A percentile compares a stretch with the other conserved stretches of the same genome.
phyloP scores from a whole-genome alignment of 208 protist species.

The Trypanosoma avium region DNA sequence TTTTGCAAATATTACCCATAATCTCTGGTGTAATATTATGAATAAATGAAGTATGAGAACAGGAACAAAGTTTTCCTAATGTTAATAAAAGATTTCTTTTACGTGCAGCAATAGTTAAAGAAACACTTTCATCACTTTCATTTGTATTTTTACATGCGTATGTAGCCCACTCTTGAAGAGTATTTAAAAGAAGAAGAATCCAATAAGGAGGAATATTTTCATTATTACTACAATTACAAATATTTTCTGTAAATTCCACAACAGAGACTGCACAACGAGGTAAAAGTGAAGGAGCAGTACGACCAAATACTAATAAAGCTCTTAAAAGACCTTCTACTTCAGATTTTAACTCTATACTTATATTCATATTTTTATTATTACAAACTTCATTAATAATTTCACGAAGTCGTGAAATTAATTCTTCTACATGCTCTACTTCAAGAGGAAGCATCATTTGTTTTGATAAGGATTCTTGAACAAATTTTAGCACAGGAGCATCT shows the following conservation, averaged over 20 bases:
- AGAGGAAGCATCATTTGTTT: slow-evolving; percentile 46
- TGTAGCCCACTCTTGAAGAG: slow-evolving; percentile 28
- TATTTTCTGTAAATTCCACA: slow-evolving; percentile 28
- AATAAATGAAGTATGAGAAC: slow-evolving; percentile 12
- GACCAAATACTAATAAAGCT: slow-evolving; percentile 42
- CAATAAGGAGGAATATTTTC: slow-evolving; percentile 10
- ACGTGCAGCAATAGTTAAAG: background rate
- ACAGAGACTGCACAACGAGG: slow-evolving; percentile 20
- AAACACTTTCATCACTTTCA: background rate
- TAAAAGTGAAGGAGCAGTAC: slow-evolving; percentile 34
- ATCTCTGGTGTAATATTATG: slow-evolving; percentile 4
- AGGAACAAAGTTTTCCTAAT: slow-evolving; percentile 19
- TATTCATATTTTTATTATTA: background rate
- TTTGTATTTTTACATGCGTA: slow-evolving; percentile 9
- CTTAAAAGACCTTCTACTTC: slow-evolving; percentile 40
- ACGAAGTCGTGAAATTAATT: slow-evolving; percentile 36
- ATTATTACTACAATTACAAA: slow-evolving; percentile 17
- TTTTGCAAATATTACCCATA: slow-evolving; percentile 29
- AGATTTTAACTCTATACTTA: slow-evolving; percentile 1
- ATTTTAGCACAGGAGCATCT: slow-evolving; percentile 32
- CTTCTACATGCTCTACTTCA: slow-evolving; percentile 38
- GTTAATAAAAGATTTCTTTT: slow-evolving; percentile 15
- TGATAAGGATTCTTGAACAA: slow-evolving; percentile 44
- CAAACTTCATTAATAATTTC: slow-evolving; percentile 10
- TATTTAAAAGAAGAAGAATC: slow-evolving; percentile 38